Evolutionary conservation across 192 early-diverging fungal genomes (phyloP).

Genomic region (Tieghemiomyces parasiticus): DNA sequence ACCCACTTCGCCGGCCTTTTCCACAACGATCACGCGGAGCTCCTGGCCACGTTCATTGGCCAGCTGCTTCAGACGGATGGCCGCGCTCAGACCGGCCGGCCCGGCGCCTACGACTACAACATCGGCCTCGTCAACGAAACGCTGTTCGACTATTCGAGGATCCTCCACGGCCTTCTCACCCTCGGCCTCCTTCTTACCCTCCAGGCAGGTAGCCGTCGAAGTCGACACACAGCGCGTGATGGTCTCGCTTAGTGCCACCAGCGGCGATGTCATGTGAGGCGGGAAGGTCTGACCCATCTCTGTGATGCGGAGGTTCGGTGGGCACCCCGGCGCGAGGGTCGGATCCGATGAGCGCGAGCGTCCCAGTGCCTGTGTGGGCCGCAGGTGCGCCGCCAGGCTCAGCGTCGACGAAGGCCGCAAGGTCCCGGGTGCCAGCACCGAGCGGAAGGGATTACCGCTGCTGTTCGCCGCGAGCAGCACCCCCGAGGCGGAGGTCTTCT

Average conservation of each 20-base stretch:
- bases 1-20: conserved; percentile 90
- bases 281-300: conserved; percentile 8
- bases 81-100: conserved; percentile 87
- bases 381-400: background rate
- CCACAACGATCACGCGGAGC: conserved; percentile 75
- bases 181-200: background rate
- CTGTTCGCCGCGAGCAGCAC: background rate
- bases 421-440: background rate
- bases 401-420: background rate
- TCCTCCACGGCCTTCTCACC: conserved; percentile 25
- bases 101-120: conserved; percentile 94
- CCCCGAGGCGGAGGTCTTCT: background rate
- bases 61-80: conserved; percentile 85
- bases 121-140: conserved; percentile 77
- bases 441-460: background rate
- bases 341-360: background rate
- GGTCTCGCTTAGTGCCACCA: background rate
- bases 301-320: background rate
- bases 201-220: conserved; percentile 1
- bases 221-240: conserved; percentile 5
- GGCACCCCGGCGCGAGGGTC: no score
- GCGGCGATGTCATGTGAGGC: background rate
- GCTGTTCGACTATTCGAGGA: conserved; percentile 35
- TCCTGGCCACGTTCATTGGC: conserved; percentile 72
- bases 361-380: background rate